These are phyloP conservation scores for Otatea glauca DNA, from an alignment of 176 grass and related monocot genomes.

Conservation along the genomic window DNA sequence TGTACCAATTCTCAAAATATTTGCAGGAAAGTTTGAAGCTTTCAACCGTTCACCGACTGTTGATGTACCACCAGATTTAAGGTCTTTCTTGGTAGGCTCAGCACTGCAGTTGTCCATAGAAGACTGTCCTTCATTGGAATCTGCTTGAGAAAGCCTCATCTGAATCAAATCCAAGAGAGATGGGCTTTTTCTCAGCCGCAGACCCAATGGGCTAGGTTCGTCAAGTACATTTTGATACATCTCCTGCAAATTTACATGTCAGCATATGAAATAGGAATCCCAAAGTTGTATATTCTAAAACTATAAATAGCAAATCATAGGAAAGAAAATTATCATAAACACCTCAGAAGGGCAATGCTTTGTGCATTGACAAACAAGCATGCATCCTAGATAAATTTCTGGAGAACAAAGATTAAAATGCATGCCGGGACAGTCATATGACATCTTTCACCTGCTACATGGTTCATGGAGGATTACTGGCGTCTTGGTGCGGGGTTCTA, in stretches of 20 bases:
- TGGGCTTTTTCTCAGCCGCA: slow-evolving; percentile 86
- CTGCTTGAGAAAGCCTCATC: slow-evolving; percentile 77
- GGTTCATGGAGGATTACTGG: background rate
- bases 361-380: background rate
- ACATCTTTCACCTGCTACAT: background rate
- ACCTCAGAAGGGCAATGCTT: background rate
- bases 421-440: background rate
- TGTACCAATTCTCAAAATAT: slow-evolving; percentile 81
- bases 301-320: background rate
- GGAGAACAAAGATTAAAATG: background rate
- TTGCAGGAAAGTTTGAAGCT: slow-evolving; percentile 93
- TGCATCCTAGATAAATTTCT: background rate
- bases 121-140: slow-evolving; percentile 42
- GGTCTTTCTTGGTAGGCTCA: slow-evolving; percentile 62
- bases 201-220: slow-evolving; percentile 86
- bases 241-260: slow-evolving; percentile 56
- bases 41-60: slow-evolving; percentile 67
- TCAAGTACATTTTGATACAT: slow-evolving; percentile 85
- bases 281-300: background rate
- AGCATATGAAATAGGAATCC: slow-evolving; percentile 26
- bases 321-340: slow-evolving; percentile 2
- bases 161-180: slow-evolving; percentile 93
- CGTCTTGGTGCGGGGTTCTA: no score
- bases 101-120: slow-evolving; percentile 33
- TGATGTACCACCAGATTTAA: slow-evolving; percentile 44